Evolutionary conservation across 2,329 filamentous ascomycete genomes (phyloP).

Genomic region (Calonectria pauciramosa): DNA sequence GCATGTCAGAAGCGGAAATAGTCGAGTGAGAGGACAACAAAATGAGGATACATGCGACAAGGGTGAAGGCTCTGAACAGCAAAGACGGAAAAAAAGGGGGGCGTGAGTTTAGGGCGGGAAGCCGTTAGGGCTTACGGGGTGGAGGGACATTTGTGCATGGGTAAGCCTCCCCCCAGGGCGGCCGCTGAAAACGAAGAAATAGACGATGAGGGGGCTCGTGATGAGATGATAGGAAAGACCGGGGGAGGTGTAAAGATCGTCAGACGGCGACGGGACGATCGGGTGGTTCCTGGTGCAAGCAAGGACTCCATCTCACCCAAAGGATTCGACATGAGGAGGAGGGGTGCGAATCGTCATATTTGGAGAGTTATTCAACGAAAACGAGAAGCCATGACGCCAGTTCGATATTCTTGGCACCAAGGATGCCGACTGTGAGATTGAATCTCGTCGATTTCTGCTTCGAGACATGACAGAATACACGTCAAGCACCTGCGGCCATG

Average conservation of each 20-base stretch:
- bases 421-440: slow-evolving; percentile 17
- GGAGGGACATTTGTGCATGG: slow-evolving; percentile 31
- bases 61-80: slow-evolving; percentile 18
- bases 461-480: background rate
- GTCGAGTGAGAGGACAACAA: slow-evolving; percentile 6
- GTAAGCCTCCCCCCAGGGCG: slow-evolving; percentile 12
- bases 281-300: slow-evolving; percentile 36
- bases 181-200: slow-evolving; percentile 11
- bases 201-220: background rate
- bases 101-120: slow-evolving; percentile 28
- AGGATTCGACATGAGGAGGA: slow-evolving; percentile 16
- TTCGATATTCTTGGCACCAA: slow-evolving; percentile 16
- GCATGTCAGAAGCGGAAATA: slow-evolving; percentile 19
- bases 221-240: slow-evolving; percentile 18
- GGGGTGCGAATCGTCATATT: slow-evolving; percentile 6
- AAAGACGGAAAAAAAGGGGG: slow-evolving; percentile 21
- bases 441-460: background rate
- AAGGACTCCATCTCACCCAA: slow-evolving; percentile 17
- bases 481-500: slow-evolving; percentile 3
- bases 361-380: slow-evolving; percentile 5
- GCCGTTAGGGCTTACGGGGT: slow-evolving; percentile 45
- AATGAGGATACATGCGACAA: slow-evolving; percentile 15
- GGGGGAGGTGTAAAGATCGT: slow-evolving; percentile 25
- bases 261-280: slow-evolving; percentile 37
- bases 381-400: background rate